These are phyloP conservation scores for Quercus phellos DNA, from an alignment of 331 rosid species.

Conservation along the genomic window DNA sequence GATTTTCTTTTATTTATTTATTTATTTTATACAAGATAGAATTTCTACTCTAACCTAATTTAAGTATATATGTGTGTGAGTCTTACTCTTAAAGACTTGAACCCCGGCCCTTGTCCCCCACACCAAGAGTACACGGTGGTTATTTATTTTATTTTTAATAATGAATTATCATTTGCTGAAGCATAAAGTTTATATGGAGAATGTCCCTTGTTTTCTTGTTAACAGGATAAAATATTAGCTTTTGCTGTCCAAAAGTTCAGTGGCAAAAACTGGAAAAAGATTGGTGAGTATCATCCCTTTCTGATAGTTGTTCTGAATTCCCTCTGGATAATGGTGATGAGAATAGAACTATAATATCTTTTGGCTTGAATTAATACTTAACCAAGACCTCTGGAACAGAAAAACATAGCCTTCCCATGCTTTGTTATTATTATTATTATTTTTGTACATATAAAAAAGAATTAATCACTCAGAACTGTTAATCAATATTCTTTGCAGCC, in stretches of 20 bases:
- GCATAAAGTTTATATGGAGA: neutral
- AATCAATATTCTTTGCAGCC: conserved; percentile 30
- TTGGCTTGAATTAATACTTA: neutral
- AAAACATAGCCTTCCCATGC: too few relatives aligned
- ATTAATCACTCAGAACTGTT: neutral
- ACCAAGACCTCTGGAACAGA: neutral
- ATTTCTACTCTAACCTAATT: too few relatives aligned
- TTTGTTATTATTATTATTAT: too few relatives aligned
- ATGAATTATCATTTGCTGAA: neutral
- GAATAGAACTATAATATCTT: neutral
- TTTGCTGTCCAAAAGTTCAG: conserved; percentile 29
- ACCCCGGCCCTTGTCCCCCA: too few relatives aligned
- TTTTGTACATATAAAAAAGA: neutral
- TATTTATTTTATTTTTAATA: neutral
- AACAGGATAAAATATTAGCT: conserved; percentile 35
- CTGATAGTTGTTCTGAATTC: neutral
- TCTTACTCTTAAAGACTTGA: too few relatives aligned
- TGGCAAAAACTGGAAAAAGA: conserved; percentile 52
- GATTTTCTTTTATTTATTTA: too few relatives aligned
- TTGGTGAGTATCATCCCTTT: conserved; percentile 26
- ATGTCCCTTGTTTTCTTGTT: neutral
- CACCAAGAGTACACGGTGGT: too few relatives aligned
- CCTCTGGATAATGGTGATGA: neutral
- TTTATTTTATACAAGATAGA: neutral
- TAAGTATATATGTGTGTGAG: too few relatives aligned